Evolutionary conservation across 1,139 yeast genomes (phyloP), one percentile per base, ranked within the genome.

Genomic region (Kurtzmaniella quercitrusa): DNA sequence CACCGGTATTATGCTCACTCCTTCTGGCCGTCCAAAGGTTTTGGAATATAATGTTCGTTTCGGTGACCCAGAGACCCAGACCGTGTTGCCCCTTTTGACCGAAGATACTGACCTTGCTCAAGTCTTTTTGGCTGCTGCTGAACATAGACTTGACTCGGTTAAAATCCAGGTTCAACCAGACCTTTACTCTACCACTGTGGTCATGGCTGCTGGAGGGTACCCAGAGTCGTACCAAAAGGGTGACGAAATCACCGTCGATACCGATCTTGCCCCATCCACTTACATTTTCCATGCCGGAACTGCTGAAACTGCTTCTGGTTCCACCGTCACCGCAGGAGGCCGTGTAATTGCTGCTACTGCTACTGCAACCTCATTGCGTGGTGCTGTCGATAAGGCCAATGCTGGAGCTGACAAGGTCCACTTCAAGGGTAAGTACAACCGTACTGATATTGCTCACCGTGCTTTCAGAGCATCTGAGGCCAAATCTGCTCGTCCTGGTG

Each of bases 41-140:
- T 76, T 94, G 57, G 99, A 94, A 67, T 94, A 94, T 68, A 94
- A 94, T 55, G 97, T 93, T 42, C 82, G 99, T 67, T 94, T 94
- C 55, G 99, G 99, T 48, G 99, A 94, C 64, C 99, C 99, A 52
- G 99, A 94, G 69, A 93, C 98, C 35, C 98, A 94, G 70, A 87
- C 97, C 4, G 95, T 93, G 28, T 74, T 94, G 58, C 97, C 97
- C 14, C 75, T 94, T 57, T 73, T 94, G 50, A 66, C 83, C 16
- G 80, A 82, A 34, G 91, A 87, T 47, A 84, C 96, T 18, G 98
- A 94, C 66, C 76, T 94, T 57, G 95, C 96, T 36, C 88, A 89
- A 63, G 83, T 93, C 38, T 80, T 94, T 78, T 69, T 91, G 48
- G 98, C 98, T 40, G 86, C 96, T 53, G 96, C 95, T 41, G 96